Conservation (phyloP, 192 early-diverging fungal genomes). For the Pilaira anomala region DNA sequence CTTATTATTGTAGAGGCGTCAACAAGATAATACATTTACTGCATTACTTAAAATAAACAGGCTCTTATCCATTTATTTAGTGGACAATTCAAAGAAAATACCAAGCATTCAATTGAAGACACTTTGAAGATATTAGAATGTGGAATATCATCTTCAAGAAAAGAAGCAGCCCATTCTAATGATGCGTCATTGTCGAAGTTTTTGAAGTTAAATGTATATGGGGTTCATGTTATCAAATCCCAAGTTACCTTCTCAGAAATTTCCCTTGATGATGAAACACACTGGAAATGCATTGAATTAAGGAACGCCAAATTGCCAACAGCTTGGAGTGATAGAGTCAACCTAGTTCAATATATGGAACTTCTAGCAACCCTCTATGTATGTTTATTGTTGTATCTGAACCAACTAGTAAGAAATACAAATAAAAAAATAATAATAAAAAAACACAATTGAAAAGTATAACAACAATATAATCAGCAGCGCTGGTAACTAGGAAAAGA, state of each 20-base stretch:
- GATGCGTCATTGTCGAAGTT: slow-evolving; percentile 8
- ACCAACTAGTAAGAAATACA: no score
- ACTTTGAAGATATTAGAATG: slow-evolving; percentile 13
- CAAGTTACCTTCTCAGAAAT: slow-evolving; percentile 11
- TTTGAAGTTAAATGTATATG: neutral
- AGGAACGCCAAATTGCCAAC: slow-evolving; percentile 1
- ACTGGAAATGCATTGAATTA: slow-evolving; percentile 7
- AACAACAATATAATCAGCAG: no score
- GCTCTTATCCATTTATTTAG: slow-evolving; percentile 16
- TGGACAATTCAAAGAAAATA: slow-evolving; percentile 7
- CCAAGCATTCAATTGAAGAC: slow-evolving; percentile 8
- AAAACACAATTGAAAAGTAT: no score
- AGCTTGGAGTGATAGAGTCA: slow-evolving; percentile 5
- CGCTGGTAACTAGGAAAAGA: no score
- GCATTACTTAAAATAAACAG: slow-evolving; percentile 11
- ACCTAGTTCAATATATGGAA: slow-evolving; percentile 7
- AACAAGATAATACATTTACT: slow-evolving; percentile 13
- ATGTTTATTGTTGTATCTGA: no score
- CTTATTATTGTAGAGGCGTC: slow-evolving; percentile 8
- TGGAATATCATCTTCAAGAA: slow-evolving; percentile 7
- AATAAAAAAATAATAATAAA: no score
- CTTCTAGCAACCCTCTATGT: slow-evolving; percentile 10
- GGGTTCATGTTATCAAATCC: slow-evolving; percentile 5
- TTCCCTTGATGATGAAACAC: slow-evolving; percentile 8
- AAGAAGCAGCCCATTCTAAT: neutral